Percentiles rank a stretch among this genome's conserved stretches.
phyloP scores from a whole-genome alignment of 208 protist species.

The Jaenimonas drosophilae region DNA sequence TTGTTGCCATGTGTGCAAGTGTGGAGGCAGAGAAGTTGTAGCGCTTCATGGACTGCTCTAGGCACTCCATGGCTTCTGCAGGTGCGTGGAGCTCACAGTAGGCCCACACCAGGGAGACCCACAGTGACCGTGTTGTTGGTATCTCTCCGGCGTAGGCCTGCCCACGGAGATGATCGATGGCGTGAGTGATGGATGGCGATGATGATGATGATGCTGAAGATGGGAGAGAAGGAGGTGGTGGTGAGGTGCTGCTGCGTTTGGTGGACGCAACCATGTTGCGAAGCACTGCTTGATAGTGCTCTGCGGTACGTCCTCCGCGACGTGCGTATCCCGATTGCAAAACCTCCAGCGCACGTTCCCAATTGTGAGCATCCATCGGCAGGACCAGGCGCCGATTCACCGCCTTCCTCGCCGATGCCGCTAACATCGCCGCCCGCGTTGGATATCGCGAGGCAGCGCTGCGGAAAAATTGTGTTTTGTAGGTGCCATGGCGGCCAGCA shows the following conservation, averaged over 20 bases:
- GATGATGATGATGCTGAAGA: too few species aligned
- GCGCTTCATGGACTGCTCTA: slow-evolving; percentile 37
- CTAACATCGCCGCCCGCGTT: slow-evolving; percentile 27
- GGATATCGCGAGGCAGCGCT: slow-evolving; percentile 7
- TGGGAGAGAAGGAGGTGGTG: too few species aligned
- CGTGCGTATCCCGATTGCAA: slow-evolving; percentile 55
- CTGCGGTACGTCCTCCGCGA: slow-evolving; percentile 41
- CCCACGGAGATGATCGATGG: slow-evolving; percentile 50
- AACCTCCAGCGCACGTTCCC: slow-evolving; percentile 74
- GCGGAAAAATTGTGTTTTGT: slow-evolving; percentile 72
- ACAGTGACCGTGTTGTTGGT: slow-evolving; percentile 38
- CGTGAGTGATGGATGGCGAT: slow-evolving; percentile 1
- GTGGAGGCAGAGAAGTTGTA: slow-evolving; percentile 36
- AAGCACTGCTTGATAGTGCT: slow-evolving; percentile 68
- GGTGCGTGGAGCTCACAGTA: slow-evolving; percentile 40
- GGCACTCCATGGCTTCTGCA: slow-evolving; percentile 37
- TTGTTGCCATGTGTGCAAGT: slow-evolving; percentile 46
- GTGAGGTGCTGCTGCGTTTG: not conserved
- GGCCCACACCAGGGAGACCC: slow-evolving; percentile 67
- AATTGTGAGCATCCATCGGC: slow-evolving; percentile 68
- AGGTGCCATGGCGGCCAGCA: slow-evolving; percentile 67
- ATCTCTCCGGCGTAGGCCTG: slow-evolving; percentile 60
- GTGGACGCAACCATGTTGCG: slow-evolving; percentile 34
- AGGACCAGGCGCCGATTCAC: slow-evolving; percentile 74
- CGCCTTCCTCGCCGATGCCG: slow-evolving; percentile 45